Evolutionary conservation across 2,329 filamentous ascomycete species (phyloP).

Genomic region (Coleophoma eucalyptorum): DNA sequence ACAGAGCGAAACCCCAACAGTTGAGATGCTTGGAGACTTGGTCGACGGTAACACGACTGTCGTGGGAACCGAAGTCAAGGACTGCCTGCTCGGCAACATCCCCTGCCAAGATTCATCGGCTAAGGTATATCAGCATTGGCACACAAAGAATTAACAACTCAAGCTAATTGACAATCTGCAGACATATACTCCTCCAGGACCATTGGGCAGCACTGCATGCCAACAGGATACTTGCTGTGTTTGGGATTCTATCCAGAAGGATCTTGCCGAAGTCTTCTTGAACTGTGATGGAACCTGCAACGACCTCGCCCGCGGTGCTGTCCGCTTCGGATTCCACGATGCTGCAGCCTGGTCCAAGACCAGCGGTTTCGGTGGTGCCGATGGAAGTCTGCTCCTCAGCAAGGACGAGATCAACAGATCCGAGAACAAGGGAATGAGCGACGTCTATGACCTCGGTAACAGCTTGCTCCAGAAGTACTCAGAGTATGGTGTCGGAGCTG

Average conservation of each 20-base stretch:
- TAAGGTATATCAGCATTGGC: too few relatives aligned
- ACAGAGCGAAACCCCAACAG: too few relatives aligned
- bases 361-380: constrained; percentile 36
- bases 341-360: constrained; percentile 39
- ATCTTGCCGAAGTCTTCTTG: constrained; percentile 32
- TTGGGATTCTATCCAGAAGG: constrained; percentile 39
- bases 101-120: too few relatives aligned
- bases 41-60: too few relatives aligned
- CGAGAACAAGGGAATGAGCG: constrained; percentile 45
- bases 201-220: not conserved
- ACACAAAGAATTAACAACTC: too few relatives aligned
- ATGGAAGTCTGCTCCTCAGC: constrained; percentile 38
- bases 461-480: constrained; percentile 29
- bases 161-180: too few relatives aligned
- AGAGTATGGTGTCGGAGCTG: constrained; percentile 39
- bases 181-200: too few relatives aligned
- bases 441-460: constrained; percentile 35
- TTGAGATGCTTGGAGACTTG: too few relatives aligned
- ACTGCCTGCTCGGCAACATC: too few relatives aligned
- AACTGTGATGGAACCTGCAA: constrained; percentile 37
- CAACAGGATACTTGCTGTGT: constrained; percentile 37
- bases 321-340: constrained; percentile 46
- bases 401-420: constrained; percentile 31
- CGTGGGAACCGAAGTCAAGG: too few relatives aligned
- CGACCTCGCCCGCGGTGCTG: constrained; percentile 36